Percentiles rank a stretch among this genome's conserved stretches.
Evolutionary conservation across 1,284 basidiomycete genomes (phyloP).

Genomic region (Tylopilus orsonianus): DNA sequence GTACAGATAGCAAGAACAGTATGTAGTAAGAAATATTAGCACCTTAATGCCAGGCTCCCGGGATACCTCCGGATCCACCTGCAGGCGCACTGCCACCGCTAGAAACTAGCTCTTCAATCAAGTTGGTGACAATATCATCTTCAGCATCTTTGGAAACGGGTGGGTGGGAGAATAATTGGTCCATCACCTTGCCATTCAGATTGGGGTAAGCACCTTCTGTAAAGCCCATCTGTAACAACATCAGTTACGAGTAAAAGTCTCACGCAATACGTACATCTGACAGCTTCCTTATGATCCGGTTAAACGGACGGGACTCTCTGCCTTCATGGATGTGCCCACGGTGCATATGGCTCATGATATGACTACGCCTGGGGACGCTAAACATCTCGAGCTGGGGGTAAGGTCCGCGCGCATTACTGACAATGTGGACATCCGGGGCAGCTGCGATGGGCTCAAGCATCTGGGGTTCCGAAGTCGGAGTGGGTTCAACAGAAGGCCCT

Average conservation of each 20-base stretch:
- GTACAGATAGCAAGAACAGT: constrained; percentile 16
- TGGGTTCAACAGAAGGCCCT: constrained; percentile 1
- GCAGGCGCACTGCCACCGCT: constrained; percentile 10
- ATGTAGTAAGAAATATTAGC: not conserved
- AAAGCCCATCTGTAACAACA: constrained; percentile 66
- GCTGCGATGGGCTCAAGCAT: constrained; percentile 10
- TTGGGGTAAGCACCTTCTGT: constrained; percentile 53
- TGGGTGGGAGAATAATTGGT: constrained; percentile 46
- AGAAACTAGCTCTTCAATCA: constrained; percentile 59
- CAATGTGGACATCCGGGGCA: constrained; percentile 39
- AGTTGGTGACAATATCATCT: constrained; percentile 60
- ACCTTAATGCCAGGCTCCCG: constrained; percentile 41
- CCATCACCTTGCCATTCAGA: constrained; percentile 51
- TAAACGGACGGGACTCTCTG: constrained; percentile 38
- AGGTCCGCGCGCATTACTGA: constrained; percentile 58
- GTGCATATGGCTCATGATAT: constrained; percentile 30
- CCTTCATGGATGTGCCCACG: constrained; percentile 33
- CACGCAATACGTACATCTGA: constrained; percentile 39
- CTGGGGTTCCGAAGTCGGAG: constrained; percentile 9
- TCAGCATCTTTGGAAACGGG: constrained; percentile 49
- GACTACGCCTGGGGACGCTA: constrained; percentile 47
- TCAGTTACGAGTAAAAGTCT: constrained; percentile 14
- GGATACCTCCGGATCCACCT: constrained; percentile 33
- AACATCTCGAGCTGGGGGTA: constrained; percentile 63
- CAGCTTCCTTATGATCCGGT: constrained; percentile 49